These are phyloP conservation scores for Solanum hybrid DNA, from an alignment of 305 asterid species.

Conservation along the genomic window DNA sequence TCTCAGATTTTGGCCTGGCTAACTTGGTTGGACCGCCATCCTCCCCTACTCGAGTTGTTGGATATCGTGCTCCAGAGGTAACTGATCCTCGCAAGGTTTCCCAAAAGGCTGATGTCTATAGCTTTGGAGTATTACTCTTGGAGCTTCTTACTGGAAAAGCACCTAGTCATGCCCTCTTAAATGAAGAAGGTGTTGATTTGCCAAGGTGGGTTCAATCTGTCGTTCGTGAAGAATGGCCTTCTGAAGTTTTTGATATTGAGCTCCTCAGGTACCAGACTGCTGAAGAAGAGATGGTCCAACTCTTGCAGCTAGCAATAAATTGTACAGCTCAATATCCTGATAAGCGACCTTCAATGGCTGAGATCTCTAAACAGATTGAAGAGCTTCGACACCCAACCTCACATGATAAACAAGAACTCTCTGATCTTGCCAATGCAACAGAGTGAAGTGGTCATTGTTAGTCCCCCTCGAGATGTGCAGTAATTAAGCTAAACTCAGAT, in stretches of 20 bases:
- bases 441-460: not conserved
- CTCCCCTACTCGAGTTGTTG: conserved; percentile 30
- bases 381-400: conserved; percentile 24
- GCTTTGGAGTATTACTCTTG: conserved; percentile 35
- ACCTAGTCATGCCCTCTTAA: conserved; percentile 34
- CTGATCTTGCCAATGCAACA: conserved; percentile 23
- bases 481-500: conserved; percentile 9
- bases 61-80: conserved; percentile 48
- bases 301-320: conserved; percentile 40
- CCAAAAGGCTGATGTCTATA: conserved; percentile 44
- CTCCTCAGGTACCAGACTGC: conserved; percentile 32
- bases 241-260: conserved; percentile 42
- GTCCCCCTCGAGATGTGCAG: not conserved
- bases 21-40: conserved; percentile 34
- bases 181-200: conserved; percentile 43
- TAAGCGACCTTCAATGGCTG: conserved; percentile 33
- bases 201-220: conserved; percentile 49
- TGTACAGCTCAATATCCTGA: conserved; percentile 44
- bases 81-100: conserved; percentile 35
- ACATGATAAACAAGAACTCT: conserved; percentile 5
- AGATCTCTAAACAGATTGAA: conserved; percentile 29
- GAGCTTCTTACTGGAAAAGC: conserved; percentile 54
- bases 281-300: conserved; percentile 43
- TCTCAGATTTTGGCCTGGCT: conserved; percentile 40
- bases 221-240: conserved; percentile 37